Evolutionary conservation across 306 rosid genomes (phyloP).

Genomic region (Ormosia semicastrata): DNA sequence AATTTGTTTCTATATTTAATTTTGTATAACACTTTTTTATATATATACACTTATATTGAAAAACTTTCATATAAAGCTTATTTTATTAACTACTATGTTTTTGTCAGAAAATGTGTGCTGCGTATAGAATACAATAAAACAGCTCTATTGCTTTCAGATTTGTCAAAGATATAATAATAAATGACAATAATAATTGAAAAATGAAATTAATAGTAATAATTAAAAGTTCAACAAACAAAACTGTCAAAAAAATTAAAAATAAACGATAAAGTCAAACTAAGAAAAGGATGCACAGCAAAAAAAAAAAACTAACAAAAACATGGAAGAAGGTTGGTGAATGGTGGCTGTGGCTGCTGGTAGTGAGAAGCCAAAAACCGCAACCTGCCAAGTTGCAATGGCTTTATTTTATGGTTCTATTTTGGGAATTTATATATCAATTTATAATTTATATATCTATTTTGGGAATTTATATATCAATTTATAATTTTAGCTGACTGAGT

Average conservation of each 20-base stretch:
- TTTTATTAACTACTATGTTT: not conserved
- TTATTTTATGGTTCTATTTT: not conserved
- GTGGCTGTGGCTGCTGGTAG: not conserved
- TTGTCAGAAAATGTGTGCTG: not conserved
- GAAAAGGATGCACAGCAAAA: not conserved
- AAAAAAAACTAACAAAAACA: not conserved
- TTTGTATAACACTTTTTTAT: not conserved
- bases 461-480: not conserved
- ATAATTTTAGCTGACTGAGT: not conserved
- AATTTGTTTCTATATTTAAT: not conserved
- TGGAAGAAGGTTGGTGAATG: constrained; percentile 7
- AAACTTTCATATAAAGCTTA: not conserved
- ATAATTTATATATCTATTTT: no score
- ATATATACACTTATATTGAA: no score
- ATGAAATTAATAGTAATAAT: not conserved
- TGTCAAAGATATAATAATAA: constrained; percentile 1
- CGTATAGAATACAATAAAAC: not conserved
- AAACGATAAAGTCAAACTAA: not conserved
- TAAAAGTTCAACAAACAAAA: not conserved
- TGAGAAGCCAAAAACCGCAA: not conserved
- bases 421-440: not conserved
- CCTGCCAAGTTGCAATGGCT: not conserved
- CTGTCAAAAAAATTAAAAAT: not conserved
- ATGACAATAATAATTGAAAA: not conserved
- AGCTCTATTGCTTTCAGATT: constrained; percentile 22